phyloP scores from a whole-genome alignment of 2,329 filamentous ascomycete species.

The Diatrype stigma region DNA sequence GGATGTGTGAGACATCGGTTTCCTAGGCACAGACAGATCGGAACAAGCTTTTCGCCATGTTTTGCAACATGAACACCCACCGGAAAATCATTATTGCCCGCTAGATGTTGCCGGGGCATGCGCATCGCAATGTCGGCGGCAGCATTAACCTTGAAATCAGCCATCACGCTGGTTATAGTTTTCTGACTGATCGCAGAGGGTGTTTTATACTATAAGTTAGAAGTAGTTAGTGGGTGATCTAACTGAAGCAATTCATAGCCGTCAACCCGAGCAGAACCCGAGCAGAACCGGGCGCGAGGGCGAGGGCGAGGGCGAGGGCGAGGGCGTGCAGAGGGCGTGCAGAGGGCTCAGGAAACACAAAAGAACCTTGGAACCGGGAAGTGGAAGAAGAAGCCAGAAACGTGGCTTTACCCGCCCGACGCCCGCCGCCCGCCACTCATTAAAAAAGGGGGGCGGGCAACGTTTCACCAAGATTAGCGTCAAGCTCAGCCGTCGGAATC shows the following conservation, averaged over 20 bases:
- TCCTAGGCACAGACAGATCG: neutral
- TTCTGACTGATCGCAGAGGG: too few relatives aligned
- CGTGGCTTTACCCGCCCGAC: neutral
- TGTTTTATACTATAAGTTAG: too few relatives aligned
- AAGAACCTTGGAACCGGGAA: neutral
- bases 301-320: too few relatives aligned
- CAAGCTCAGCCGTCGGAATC: neutral
- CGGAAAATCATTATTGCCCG: neutral
- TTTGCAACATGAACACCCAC: neutral
- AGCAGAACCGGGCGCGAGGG: neutral
- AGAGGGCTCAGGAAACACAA: too few relatives aligned
- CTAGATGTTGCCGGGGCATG: too few relatives aligned
- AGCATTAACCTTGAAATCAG: too few relatives aligned
- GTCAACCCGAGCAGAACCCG: too few relatives aligned
- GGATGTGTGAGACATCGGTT: too few relatives aligned
- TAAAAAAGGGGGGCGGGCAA: neutral
- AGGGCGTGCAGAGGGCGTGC: neutral
- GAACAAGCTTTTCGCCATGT: neutral
- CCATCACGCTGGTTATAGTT: too few relatives aligned
- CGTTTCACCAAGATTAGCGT: neutral
- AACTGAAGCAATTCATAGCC: too few relatives aligned
- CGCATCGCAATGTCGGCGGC: too few relatives aligned
- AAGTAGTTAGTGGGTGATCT: too few relatives aligned
- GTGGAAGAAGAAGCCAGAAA: neutral
- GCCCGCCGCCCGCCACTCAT: neutral